Evolutionary conservation across 1,284 basidiomycete genomes (phyloP).

Genomic region (Malassezia psittaci): DNA sequence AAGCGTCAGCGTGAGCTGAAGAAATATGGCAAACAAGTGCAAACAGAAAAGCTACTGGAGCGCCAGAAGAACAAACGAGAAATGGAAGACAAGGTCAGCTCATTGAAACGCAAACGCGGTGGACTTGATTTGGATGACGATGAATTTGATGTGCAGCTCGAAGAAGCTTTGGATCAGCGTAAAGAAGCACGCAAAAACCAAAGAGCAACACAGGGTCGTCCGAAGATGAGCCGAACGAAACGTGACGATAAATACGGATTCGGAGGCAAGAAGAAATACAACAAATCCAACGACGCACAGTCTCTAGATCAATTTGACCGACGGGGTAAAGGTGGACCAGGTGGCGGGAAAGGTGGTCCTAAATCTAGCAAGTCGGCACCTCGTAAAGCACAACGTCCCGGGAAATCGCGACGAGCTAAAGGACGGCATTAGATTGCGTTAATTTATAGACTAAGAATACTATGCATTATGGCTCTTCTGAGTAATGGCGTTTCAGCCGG

Average conservation of each 20-base stretch:
- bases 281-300: conserved; percentile 41
- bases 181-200: conserved; percentile 2
- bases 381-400: conserved; percentile 16
- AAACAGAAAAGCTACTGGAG: conserved; percentile 72
- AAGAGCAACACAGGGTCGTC: conserved; percentile 9
- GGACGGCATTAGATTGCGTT: conserved; percentile 12
- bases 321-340: neutral
- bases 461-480: neutral
- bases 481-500: neutral
- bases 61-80: conserved; percentile 66
- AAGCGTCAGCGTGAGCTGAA: conserved; percentile 86
- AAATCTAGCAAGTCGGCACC: conserved; percentile 2
- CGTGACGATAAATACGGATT: conserved; percentile 42
- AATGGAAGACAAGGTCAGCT: conserved; percentile 55
- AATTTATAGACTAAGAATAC: too few relatives aligned
- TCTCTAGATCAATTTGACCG: conserved; percentile 35
- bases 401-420: conserved; percentile 5
- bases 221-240: conserved; percentile 34
- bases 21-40: conserved; percentile 96
- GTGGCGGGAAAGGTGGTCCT: neutral
- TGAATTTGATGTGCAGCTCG: conserved; percentile 64
- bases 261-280: conserved; percentile 40
- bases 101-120: conserved; percentile 56
- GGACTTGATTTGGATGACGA: conserved; percentile 59
- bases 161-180: conserved; percentile 49